These are phyloP conservation scores for Russula ochroleuca DNA, from an alignment of 768 basidiomycete genomes.

Conservation along the genomic window DNA sequence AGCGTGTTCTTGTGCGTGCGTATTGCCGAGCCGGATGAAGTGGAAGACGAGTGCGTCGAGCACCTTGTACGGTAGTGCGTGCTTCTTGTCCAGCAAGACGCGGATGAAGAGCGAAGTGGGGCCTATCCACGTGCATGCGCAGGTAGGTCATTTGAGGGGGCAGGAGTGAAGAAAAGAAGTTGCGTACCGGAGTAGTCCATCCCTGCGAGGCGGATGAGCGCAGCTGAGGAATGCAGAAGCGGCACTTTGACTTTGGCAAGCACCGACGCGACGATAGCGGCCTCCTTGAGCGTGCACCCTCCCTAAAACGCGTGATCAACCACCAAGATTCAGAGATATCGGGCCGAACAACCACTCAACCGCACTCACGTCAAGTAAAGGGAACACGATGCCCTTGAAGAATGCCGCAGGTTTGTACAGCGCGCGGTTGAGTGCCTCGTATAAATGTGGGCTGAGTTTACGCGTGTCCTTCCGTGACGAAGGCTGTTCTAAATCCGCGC, in stretches of 20 bases:
- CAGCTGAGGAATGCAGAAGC: constrained; percentile 94
- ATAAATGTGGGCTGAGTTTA: constrained; percentile 90
- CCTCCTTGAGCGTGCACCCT: constrained; percentile 90
- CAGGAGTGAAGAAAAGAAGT: not conserved
- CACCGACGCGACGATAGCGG: constrained; percentile 89
- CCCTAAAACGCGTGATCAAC: constrained; percentile 38
- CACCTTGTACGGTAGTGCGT: constrained; percentile 96
- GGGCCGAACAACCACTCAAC: not conserved
- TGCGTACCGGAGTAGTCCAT: constrained; percentile 90
- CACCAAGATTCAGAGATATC: not conserved
- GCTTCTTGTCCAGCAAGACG: constrained; percentile 94
- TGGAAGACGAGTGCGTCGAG: constrained; percentile 97
- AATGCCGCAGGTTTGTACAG: constrained; percentile 97
- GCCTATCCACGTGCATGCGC: constrained; percentile 38
- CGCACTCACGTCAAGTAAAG: constrained; percentile 76
- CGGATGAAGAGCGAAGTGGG: constrained; percentile 97
- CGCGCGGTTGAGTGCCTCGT: constrained; percentile 86
- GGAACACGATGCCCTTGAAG: constrained; percentile 97
- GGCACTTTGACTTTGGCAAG: constrained; percentile 89
- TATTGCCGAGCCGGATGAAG: constrained; percentile 93
- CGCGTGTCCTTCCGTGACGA: constrained; percentile 49
- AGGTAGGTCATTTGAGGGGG: not conserved
- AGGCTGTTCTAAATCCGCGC: constrained; percentile 71
- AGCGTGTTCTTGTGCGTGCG: constrained; percentile 77
- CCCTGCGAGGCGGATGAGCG: constrained; percentile 84